These are phyloP conservation scores for Diplodia mutila DNA, from an alignment of 2,329 filamentous ascomycete genomes.

Conservation along the genomic window DNA sequence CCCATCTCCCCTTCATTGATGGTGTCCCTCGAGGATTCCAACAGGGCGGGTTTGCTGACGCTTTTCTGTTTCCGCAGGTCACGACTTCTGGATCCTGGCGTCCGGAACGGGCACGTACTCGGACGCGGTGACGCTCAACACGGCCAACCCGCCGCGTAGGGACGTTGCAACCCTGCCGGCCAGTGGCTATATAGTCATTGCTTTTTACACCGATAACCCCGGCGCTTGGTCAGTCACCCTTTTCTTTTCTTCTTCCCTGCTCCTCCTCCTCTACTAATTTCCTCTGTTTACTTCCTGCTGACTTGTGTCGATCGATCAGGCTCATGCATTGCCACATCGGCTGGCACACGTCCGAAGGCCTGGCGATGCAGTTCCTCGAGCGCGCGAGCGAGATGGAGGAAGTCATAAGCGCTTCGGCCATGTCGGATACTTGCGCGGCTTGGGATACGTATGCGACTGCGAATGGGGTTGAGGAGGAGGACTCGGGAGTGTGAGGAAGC, in stretches of 20 bases:
- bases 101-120: conserved; percentile 33
- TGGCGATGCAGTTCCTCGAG: conserved; percentile 32
- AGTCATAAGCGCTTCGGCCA: conserved; percentile 31
- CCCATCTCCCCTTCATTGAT: neutral
- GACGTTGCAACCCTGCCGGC: conserved; percentile 38
- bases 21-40: neutral
- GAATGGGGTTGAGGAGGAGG: conserved; percentile 31
- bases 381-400: conserved; percentile 32
- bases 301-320: conserved; percentile 11
- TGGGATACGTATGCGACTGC: conserved; percentile 33
- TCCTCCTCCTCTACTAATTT: neutral
- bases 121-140: conserved; percentile 30
- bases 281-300: neutral
- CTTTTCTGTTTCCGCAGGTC: conserved; percentile 39
- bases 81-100: conserved; percentile 60
- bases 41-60: neutral
- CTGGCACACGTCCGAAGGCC: conserved; percentile 31
- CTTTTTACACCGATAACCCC: conserved; percentile 58
- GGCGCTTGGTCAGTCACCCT: conserved; percentile 43
- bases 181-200: conserved; percentile 51
- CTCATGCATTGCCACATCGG: conserved; percentile 40
- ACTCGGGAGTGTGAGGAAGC: conserved; percentile 32
- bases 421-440: conserved; percentile 31
- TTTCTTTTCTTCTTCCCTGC: neutral
- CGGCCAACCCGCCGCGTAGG: conserved; percentile 39